Conservation (phyloP, 1,284 basidiomycete genomes). For the Apiotrichum mycotoxinovorans region DNA sequence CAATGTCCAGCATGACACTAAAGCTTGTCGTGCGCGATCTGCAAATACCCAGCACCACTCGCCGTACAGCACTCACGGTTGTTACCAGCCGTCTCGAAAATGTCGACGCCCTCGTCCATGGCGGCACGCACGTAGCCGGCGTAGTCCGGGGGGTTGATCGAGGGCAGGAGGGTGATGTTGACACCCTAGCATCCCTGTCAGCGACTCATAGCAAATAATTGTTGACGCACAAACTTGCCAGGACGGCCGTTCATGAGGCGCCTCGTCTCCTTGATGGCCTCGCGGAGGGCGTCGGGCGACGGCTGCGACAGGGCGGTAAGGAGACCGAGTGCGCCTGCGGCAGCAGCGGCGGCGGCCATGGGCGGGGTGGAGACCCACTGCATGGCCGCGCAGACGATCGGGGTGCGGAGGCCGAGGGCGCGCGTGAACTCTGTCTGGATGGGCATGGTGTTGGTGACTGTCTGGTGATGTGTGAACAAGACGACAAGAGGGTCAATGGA, state of each 20-base stretch:
- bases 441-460: constrained; percentile 34
- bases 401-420: constrained; percentile 39
- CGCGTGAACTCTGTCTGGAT: constrained; percentile 53
- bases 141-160: constrained; percentile 88
- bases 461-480: neutral
- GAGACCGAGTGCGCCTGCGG: constrained; percentile 83
- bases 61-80: constrained; percentile 61
- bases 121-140: constrained; percentile 72
- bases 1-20: no score
- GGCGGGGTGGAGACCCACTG: constrained; percentile 41
- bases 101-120: constrained; percentile 78
- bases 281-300: constrained; percentile 72
- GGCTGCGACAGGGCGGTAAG: constrained; percentile 85
- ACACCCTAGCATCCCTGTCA: no score
- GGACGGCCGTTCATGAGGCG: constrained; percentile 57
- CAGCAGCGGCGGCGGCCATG: constrained; percentile 65
- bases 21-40: no score
- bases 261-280: constrained; percentile 73
- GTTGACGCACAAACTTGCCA: constrained; percentile 60
- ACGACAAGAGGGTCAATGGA: neutral
- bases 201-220: constrained; percentile 16
- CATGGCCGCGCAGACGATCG: constrained; percentile 22
- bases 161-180: constrained; percentile 85
- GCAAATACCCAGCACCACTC: no score
- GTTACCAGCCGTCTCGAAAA: constrained; percentile 92